These are phyloP conservation scores for Fagopyrum tataricum DNA, from an alignment of 148 eudicot genomes.

Conservation along the genomic window DNA sequence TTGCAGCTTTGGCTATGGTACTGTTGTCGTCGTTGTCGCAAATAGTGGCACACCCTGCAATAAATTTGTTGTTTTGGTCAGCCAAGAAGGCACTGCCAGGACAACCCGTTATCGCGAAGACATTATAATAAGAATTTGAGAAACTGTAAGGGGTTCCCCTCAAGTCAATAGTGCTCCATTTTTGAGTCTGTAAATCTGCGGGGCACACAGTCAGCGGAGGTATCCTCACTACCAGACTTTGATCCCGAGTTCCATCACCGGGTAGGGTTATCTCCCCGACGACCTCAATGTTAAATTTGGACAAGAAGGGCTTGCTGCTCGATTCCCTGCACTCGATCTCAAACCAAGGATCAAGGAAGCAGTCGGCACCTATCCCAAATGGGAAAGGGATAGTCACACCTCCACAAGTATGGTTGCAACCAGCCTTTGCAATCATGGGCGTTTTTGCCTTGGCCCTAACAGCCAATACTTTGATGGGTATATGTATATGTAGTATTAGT, in stretches of 20 bases:
- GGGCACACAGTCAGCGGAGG: neutral
- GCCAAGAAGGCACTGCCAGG: neutral
- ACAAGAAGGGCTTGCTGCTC: neutral
- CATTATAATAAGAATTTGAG: neutral
- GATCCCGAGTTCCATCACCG: neutral
- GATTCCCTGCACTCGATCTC: conserved; percentile 1
- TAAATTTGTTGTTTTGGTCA: neutral
- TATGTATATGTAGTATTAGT: too few relatives aligned
- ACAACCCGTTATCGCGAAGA: neutral
- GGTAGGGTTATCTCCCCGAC: neutral
- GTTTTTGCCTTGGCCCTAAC: neutral
- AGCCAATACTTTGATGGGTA: neutral
- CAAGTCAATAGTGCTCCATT: neutral
- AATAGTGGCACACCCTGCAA: neutral
- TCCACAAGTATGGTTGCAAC: neutral
- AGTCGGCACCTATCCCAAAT: neutral
- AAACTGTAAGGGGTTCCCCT: neutral
- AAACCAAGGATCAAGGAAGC: neutral
- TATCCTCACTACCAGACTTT: neutral
- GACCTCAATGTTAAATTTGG: neutral
- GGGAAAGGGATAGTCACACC: neutral
- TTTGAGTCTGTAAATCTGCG: too few relatives aligned
- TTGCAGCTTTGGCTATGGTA: too few relatives aligned
- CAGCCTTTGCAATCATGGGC: neutral
- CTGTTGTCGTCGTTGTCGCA: neutral